Evolutionary conservation across 352 stramenopile species (phyloP).

Genomic region (Phytopythium sindhum): DNA sequence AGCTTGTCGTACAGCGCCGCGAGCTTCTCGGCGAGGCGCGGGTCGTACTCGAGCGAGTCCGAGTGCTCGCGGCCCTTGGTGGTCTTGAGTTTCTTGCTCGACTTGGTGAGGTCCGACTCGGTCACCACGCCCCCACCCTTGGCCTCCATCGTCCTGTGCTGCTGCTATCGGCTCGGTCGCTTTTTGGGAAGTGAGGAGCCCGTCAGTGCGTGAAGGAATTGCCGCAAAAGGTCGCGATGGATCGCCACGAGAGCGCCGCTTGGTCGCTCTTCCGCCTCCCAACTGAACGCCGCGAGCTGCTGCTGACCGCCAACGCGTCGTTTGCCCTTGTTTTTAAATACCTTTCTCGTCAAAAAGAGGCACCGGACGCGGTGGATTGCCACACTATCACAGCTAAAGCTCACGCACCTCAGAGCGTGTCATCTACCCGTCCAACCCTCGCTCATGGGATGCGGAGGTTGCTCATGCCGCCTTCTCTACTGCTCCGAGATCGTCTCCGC

Average conservation of each 20-base stretch:
- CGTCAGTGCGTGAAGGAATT: not conserved
- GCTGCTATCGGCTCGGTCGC: not conserved
- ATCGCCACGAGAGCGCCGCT: not conserved
- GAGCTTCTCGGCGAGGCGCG: conserved; percentile 47
- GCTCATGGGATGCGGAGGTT: not conserved
- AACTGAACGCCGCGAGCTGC: not conserved
- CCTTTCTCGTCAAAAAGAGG: no score
- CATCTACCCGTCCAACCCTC: no score
- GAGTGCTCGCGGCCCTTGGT: conserved; percentile 64
- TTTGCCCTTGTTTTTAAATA: no score
- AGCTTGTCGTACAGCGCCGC: conserved; percentile 59
- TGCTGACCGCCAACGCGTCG: not conserved
- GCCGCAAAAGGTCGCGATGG: not conserved
- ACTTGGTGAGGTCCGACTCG: conserved; percentile 57
- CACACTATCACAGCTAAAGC: no score
- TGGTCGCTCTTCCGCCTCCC: not conserved
- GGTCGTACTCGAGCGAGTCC: conserved; percentile 72
- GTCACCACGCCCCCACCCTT: conserved; percentile 41
- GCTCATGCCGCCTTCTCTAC: not conserved
- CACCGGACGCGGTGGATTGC: no score
- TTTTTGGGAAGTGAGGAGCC: not conserved
- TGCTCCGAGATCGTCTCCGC: not conserved
- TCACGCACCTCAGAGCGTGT: no score
- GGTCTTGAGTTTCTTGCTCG: conserved; percentile 55
- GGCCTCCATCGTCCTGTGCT: conserved; percentile 43